Evolutionary conservation across 306 rosid genomes (phyloP), one percentile per base, ranked within the genome.

Genomic region (Senna siamea): DNA sequence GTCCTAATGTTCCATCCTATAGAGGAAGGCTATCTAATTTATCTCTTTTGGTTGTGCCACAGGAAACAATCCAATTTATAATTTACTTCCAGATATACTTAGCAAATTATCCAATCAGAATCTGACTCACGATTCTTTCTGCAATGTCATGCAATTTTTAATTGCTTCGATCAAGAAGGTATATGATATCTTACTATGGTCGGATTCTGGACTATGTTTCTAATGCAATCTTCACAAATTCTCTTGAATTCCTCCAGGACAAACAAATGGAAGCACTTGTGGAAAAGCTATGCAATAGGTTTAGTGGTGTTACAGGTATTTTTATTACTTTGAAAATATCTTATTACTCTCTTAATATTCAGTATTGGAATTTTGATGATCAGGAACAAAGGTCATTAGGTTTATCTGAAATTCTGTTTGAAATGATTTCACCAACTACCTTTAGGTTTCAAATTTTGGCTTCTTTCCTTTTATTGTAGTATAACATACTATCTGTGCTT

Each of bases 131-230:
- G 96, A 88, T 56, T 89, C 96, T 48, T 93, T 93, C 75, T 91
- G 93, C 83, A 89, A 88, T 82, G 88, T 93, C 69, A 93, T 93
- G 98, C 98, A 93, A 80, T 93, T 88, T 81, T 82, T 93, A 76
- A 93, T 93, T 82, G 88, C 91, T 78, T 93, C 97, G 77, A 91
- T 93, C 73, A 93, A 93, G 85, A 93, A 85, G 98, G 98, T 93
- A 84, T 28, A 35, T 30, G 12, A 67, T 41, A 20, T 52, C 71
- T 67, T 50, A 35, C 28, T 15, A 5, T 70, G 77, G 64, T 69
- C 26, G 40, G 20, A 68, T 60, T 43, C 53, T 54, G 70, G 62
- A 38, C 56, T 58, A 47, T n/a, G 64, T 19, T 82, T 77, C 37
- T 23, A 51, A 55, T 63, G 43, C 37, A 38, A 65, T 41, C 30